A percentile compares a stretch with the other conserved stretches of the same genome.
Evolutionary conservation across 805 yeast species (phyloP).

Genomic region (Tetrapisispora taiwanensis): DNA sequence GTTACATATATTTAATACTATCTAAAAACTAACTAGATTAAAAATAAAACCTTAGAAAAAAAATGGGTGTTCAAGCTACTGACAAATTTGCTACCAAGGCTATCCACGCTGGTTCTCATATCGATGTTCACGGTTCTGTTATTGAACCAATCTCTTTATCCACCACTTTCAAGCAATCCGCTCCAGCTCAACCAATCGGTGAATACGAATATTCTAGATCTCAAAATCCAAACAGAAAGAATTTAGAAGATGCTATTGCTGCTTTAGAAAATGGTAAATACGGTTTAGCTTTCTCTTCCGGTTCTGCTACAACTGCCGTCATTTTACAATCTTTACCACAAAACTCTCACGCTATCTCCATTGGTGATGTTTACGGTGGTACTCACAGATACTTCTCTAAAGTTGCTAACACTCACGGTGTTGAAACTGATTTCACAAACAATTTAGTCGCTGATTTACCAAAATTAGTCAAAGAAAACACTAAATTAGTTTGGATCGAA

Average conservation of each 20-base stretch:
- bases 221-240: slow-evolving; percentile 77
- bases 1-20: no score
- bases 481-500: slow-evolving; percentile 78
- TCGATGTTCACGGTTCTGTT: slow-evolving; percentile 73
- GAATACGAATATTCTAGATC: slow-evolving; percentile 77
- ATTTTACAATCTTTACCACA: slow-evolving; percentile 63
- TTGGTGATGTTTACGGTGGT: slow-evolving; percentile 87
- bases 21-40: no score
- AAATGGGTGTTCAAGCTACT: slow-evolving; percentile 11
- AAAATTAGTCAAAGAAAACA: slow-evolving; percentile 45
- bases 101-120: slow-evolving; percentile 75
- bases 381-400: slow-evolving; percentile 84
- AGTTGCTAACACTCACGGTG: slow-evolving; percentile 74
- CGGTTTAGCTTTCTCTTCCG: slow-evolving; percentile 75
- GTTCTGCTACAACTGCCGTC: slow-evolving; percentile 75
- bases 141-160: slow-evolving; percentile 75
- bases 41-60: background rate
- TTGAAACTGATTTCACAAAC: slow-evolving; percentile 55
- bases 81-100: slow-evolving; percentile 66
- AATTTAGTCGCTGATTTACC: slow-evolving; percentile 53
- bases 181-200: slow-evolving; percentile 71
- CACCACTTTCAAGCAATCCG: slow-evolving; percentile 74
- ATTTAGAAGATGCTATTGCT: slow-evolving; percentile 70
- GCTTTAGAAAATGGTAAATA: slow-evolving; percentile 65
- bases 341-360: slow-evolving; percentile 64